Conservation (phyloP, 352 stramenopile genomes). For the Globisporangium lucens region DNA sequence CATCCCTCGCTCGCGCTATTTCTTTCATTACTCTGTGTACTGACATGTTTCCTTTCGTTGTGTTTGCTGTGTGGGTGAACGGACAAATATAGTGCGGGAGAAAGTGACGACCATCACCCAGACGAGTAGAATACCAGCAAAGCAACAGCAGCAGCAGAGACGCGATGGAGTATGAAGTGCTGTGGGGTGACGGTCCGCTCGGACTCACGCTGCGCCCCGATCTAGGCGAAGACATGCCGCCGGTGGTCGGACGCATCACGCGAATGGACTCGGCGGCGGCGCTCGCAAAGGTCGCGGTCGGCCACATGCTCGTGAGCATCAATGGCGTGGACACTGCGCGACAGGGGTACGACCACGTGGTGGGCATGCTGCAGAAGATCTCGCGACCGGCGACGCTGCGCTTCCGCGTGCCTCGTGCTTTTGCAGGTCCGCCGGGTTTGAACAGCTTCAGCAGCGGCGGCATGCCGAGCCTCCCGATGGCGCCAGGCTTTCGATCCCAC, state of each 20-base stretch:
- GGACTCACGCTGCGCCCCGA: conserved; percentile 81
- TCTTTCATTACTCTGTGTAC: not conserved
- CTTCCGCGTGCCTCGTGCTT: conserved; percentile 72
- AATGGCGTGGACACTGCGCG: conserved; percentile 84
- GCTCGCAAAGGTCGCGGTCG: conserved; percentile 73
- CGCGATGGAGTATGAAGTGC: conserved; percentile 86
- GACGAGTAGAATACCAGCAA: not conserved
- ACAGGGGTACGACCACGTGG: conserved; percentile 83
- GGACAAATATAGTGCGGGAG: not conserved
- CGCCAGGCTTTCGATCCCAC: conserved; percentile 27
- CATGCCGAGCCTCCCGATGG: conserved; percentile 25
- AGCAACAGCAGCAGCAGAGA: not conserved
- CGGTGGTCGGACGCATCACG: conserved; percentile 84
- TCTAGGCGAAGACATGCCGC: conserved; percentile 84
- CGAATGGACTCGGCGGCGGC: conserved; percentile 80
- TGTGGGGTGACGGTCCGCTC: conserved; percentile 78
- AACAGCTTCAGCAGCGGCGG: conserved; percentile 5
- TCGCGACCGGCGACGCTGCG: conserved; percentile 72
- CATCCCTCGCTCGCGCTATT: too few species aligned
- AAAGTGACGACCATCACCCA: not conserved
- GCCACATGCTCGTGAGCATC: conserved; percentile 89
- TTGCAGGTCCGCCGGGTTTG: conserved; percentile 15
- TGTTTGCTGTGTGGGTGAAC: not conserved
- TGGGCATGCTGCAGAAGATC: conserved; percentile 83
- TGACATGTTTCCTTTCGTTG: not conserved